These are phyloP conservation scores for Beauveria sp. DNA, from an alignment of 2,329 filamentous ascomycete species.

Conservation along the genomic window DNA sequence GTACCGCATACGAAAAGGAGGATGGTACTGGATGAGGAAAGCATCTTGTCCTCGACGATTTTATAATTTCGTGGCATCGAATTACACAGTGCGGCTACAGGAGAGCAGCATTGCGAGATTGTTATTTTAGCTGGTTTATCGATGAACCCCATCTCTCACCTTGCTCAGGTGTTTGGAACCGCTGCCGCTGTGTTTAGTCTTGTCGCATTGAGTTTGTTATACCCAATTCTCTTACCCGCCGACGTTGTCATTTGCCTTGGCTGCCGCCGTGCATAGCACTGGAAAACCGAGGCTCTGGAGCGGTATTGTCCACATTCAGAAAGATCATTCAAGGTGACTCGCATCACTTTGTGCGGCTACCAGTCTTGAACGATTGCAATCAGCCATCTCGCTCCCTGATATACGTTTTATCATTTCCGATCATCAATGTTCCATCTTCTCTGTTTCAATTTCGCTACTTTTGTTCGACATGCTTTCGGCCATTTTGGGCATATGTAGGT, in stretches of 20 bases:
- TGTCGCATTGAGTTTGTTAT: slow-evolving; percentile 3
- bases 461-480: not conserved
- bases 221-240: not conserved
- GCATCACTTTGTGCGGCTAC: not conserved
- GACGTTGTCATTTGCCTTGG: not conserved
- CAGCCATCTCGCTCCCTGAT: not conserved
- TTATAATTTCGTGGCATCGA: not conserved
- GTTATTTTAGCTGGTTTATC: not conserved
- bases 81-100: not conserved
- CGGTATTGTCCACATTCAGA: too few relatives aligned
- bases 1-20: not conserved
- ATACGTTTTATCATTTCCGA: not conserved
- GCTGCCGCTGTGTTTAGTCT: not conserved
- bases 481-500: not conserved
- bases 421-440: too few relatives aligned
- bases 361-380: not conserved
- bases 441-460: too few relatives aligned
- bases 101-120: not conserved
- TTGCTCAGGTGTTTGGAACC: not conserved
- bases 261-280: not conserved
- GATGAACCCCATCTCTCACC: not conserved
- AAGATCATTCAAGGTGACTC: not conserved
- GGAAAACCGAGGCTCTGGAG: not conserved
- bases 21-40: not conserved
- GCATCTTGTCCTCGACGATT: not conserved